These are phyloP conservation scores for Capsella bursapastoris DNA, from an alignment of 345 rosid genomes.

Conservation along the genomic window DNA sequence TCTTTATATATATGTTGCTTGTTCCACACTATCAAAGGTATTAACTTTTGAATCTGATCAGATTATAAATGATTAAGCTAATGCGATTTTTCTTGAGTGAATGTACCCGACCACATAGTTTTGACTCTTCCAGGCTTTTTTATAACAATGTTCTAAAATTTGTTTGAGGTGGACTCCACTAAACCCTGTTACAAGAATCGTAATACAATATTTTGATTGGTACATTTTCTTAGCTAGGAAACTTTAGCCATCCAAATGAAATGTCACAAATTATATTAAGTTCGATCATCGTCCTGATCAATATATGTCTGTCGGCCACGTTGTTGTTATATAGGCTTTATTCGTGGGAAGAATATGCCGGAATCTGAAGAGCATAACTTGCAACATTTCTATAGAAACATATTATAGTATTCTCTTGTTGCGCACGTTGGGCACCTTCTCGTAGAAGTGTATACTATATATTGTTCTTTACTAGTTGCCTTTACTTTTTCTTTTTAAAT, in stretches of 20 bases:
- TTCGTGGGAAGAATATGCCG: constrained; percentile 39
- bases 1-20: too few species aligned
- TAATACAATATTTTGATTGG: neutral
- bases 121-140: too few species aligned
- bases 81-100: too few species aligned
- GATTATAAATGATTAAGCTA: too few species aligned
- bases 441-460: too few species aligned
- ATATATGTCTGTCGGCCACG: constrained; percentile 29
- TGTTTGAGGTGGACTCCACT: neutral
- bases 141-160: neutral
- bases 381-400: neutral
- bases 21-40: too few species aligned
- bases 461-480: too few species aligned
- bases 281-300: too few species aligned
- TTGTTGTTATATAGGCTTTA: constrained; percentile 6
- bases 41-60: too few species aligned
- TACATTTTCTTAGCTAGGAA: neutral
- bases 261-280: neutral
- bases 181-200: neutral
- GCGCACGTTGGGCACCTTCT: too few species aligned
- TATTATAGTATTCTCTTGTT: neutral
- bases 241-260: neutral
- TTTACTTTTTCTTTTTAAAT: too few species aligned
- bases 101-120: too few species aligned
- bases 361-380: constrained; percentile 36